A percentile compares a stretch with the other conserved stretches of the same genome.
phyloP scores from a whole-genome alignment of 345 rosid species.

The Barbarea vulgaris region DNA sequence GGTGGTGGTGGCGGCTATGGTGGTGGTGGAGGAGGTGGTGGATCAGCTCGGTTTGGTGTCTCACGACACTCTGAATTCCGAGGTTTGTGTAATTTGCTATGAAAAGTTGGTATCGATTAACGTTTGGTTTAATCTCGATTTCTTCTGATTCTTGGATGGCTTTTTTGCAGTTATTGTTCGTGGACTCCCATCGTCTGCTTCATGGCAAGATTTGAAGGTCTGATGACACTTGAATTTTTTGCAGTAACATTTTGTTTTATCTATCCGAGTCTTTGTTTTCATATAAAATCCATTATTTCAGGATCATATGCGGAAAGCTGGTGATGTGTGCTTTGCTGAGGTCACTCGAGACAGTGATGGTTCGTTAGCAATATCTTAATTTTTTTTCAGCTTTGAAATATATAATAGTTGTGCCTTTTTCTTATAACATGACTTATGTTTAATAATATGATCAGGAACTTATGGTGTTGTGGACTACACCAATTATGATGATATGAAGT shows the following conservation, averaged over 20 bases:
- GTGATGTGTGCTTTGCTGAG: slow-evolving; percentile 94
- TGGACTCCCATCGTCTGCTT: slow-evolving; percentile 91
- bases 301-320: slow-evolving; percentile 98
- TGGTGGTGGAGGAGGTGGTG: slow-evolving; percentile 45
- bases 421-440: background rate
- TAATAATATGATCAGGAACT: slow-evolving; percentile 56
- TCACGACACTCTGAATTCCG: slow-evolving; percentile 94
- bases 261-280: slow-evolving; percentile 12
- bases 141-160: slow-evolving; percentile 11
- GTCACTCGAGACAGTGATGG: slow-evolving; percentile 91
- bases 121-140: background rate
- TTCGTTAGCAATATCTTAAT: too few species aligned
- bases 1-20: slow-evolving; percentile 50
- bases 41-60: slow-evolving; percentile 55
- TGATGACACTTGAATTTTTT: slow-evolving; percentile 9
- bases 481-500: slow-evolving; percentile 92
- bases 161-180: slow-evolving; percentile 73
- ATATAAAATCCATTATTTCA: slow-evolving; percentile 43
- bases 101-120: background rate
- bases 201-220: slow-evolving; percentile 99
- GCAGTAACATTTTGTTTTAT: background rate
- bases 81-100: slow-evolving; percentile 51
- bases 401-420: background rate
- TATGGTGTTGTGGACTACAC: slow-evolving; percentile 94
- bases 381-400: background rate